phyloP scores from a whole-genome alignment of 129 eudicot genomes.

The Pulicaria dysenterica region DNA sequence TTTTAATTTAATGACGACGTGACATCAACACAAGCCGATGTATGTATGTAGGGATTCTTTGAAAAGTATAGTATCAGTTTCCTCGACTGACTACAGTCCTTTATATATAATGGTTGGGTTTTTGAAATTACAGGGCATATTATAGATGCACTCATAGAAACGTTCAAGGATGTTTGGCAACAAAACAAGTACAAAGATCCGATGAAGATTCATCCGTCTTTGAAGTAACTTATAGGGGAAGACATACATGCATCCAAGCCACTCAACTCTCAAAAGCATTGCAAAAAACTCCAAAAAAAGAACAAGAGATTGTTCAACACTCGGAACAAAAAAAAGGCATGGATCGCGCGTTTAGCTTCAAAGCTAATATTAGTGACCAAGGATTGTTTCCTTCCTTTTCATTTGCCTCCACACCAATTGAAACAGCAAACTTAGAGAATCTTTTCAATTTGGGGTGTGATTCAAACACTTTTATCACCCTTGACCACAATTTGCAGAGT shows the following conservation, averaged over 20 bases:
- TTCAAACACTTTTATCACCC: slow-evolving; percentile 38
- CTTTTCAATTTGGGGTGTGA: slow-evolving; percentile 34
- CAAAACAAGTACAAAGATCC: slow-evolving; percentile 64
- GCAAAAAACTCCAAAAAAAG: slow-evolving; percentile 28
- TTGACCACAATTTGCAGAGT: slow-evolving; percentile 32
- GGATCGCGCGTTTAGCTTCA: slow-evolving; percentile 32
- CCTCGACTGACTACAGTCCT: too few species aligned
- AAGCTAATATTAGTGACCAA: slow-evolving; percentile 31
- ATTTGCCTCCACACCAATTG: slow-evolving; percentile 54
- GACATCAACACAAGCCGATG: slow-evolving; percentile 6
- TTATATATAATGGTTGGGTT: too few species aligned
- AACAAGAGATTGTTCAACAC: slow-evolving; percentile 13
- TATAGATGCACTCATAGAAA: slow-evolving; percentile 67
- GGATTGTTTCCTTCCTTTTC: slow-evolving; percentile 43
- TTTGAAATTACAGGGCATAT: slow-evolving; percentile 54
- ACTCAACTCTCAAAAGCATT: slow-evolving; percentile 29
- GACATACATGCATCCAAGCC: slow-evolving; percentile 57
- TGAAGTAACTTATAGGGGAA: slow-evolving; percentile 58
- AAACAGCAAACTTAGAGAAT: slow-evolving; percentile 40
- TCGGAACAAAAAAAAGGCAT: not conserved
- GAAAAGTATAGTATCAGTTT: not conserved
- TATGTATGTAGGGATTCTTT: not conserved
- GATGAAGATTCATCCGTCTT: slow-evolving; percentile 58
- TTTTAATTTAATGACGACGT: slow-evolving; percentile 8
- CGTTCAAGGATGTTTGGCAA: slow-evolving; percentile 65